Percentiles rank a stretch among this genome's conserved stretches.
Evolutionary conservation across 768 basidiomycete species (phyloP).

Genomic region (Auriscalpium orientale): DNA sequence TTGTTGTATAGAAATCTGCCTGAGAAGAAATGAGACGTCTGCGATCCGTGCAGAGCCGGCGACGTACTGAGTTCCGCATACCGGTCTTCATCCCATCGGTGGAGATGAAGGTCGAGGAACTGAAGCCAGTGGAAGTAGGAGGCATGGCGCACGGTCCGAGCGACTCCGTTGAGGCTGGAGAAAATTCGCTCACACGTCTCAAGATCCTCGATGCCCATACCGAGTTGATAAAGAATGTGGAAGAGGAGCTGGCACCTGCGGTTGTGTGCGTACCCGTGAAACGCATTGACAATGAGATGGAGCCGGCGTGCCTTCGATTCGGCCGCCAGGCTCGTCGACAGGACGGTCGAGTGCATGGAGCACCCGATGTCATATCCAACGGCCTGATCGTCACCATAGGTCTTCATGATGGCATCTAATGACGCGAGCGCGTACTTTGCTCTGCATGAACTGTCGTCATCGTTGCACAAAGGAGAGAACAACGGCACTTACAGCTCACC

Average conservation of each 20-base stretch:
- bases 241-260: neutral
- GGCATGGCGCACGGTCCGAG: neutral
- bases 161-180: neutral
- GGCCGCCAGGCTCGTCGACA: neutral
- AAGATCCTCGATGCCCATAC: neutral
- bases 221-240: neutral
- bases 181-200: neutral
- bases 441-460: neutral
- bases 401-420: neutral
- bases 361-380: constrained; percentile 1
- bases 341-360: neutral
- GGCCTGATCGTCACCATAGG: neutral
- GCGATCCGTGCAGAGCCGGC: neutral
- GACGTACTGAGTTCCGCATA: neutral
- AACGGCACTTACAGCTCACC: neutral
- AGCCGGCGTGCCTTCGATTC: neutral
- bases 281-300: neutral
- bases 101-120: neutral
- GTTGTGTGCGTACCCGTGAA: neutral
- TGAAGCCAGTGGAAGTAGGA: neutral
- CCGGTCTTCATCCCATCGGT: neutral
- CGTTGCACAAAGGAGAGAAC: neutral
- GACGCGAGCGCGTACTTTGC: neutral
- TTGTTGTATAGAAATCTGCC: neutral
- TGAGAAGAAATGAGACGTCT: neutral